Evolutionary conservation across 805 yeast species (phyloP), one percentile per base, ranked within the genome.

Genomic region (Priceomyces melissophilus): DNA sequence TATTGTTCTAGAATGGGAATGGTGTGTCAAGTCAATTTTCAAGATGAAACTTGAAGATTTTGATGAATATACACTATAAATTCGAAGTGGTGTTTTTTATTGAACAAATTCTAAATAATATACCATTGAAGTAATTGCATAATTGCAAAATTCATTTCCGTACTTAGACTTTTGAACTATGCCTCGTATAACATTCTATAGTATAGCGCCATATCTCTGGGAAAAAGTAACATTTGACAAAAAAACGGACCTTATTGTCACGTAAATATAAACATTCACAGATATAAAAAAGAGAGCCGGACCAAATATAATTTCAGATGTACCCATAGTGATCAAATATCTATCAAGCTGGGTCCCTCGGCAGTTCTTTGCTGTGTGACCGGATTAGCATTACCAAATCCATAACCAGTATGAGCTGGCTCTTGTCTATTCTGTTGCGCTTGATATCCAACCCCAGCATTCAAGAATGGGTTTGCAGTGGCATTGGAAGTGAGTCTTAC

Each of bases 321-420:
- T 5, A 3, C 33, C 17, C 7, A 31, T n/a, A 7, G 36, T 13
- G n/a, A 30, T 49, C 48, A 71, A 43, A 71, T 71, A 53, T 71
- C 76, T 52, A 71, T 71, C 58, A 71, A 68, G 48, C 75, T 70
- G 7, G 73, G 74, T 26, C 71, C 73, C 43, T 67, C 73, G 30
- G 50, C 52, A 15, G 52, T 51, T 39, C 57, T 55, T 38, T 58
- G 61, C 46, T 61, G 62, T 28, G 54, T 51, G 17, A 57, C 62
- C 25, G 61, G 64, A 47, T 82, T 61, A 14, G 68, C 87, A 52
- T 89, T 90, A 37, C 97, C 97, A 63, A 90, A 90, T 1, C 98
- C 98, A 57, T 81, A 89, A 2, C 98, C 98, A 2, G 98, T 90
- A 55, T 85, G 82, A 2, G 93, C 81, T 4, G 96, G 90, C 37